Conservation (phyloP, 495 filamentous ascomycete genomes). For the Neurospora cerealis region DNA sequence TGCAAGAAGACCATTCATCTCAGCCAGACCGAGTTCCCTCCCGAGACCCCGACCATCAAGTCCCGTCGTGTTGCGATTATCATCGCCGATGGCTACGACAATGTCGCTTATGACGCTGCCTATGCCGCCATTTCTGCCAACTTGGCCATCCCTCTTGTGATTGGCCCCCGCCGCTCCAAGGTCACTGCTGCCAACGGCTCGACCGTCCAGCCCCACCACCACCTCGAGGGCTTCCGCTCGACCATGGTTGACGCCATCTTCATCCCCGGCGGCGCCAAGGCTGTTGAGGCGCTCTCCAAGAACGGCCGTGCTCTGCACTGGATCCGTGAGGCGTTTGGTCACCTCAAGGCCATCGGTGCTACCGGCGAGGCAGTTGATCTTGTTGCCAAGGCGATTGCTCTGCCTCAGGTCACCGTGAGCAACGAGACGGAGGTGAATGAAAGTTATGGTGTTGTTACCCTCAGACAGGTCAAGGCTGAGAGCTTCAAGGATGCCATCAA, state of each 20-base stretch:
- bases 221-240: slow-evolving; percentile 71
- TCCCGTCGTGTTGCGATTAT: slow-evolving; percentile 69
- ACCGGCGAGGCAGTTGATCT: slow-evolving; percentile 60
- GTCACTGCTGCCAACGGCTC: slow-evolving; percentile 50
- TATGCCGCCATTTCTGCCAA: slow-evolving; percentile 50
- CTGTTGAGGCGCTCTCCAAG: slow-evolving; percentile 47
- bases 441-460: slow-evolving; percentile 62
- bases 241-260: slow-evolving; percentile 83
- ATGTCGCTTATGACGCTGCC: slow-evolving; percentile 51
- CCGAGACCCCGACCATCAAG: slow-evolving; percentile 52
- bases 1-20: slow-evolving; percentile 55
- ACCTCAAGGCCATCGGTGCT: slow-evolving; percentile 69
- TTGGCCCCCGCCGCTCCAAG: slow-evolving; percentile 51
- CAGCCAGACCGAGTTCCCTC: slow-evolving; percentile 58
- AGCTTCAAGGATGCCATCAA: slow-evolving; percentile 44
- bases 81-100: slow-evolving; percentile 73
- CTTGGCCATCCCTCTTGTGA: slow-evolving; percentile 60
- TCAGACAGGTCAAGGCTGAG: slow-evolving; percentile 39
- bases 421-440: slow-evolving; percentile 43
- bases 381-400: slow-evolving; percentile 45
- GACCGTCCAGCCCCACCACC: slow-evolving; percentile 63
- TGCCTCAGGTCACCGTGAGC: slow-evolving; percentile 45
- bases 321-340: slow-evolving; percentile 74
- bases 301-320: slow-evolving; percentile 74
- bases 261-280: slow-evolving; percentile 62